Evolutionary conservation across 139 green algal genomes (phyloP), one percentile per base, ranked within the genome.

Genomic region (Auxenochlorella pyrenoidosa): DNA sequence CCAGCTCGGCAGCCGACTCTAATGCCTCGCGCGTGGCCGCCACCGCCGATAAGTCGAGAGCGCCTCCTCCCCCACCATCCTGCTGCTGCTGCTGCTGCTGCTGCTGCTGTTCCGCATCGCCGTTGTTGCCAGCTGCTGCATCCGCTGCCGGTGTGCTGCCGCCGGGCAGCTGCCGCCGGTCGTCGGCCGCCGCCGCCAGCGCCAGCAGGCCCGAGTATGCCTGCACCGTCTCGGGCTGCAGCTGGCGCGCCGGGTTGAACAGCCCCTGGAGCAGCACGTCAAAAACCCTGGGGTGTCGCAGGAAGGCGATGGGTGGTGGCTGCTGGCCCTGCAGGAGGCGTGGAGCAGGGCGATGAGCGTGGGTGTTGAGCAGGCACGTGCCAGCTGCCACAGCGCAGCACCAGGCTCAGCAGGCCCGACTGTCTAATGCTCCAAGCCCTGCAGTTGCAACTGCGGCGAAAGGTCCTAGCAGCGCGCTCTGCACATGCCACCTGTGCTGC

Each of bases 251-350:
- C 12, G 88, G 85, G 79, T 38, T 75, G 43, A 92, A 90, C 72
- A 92, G 41, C 38, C 54, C 82, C 34, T 76, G 43, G 24, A 93
- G 41, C 80, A 94, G 79, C 38, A 87, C 72, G 36, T 90, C 59
- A 30, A 94, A 83, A 30, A 94, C 79, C 41, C 85, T 82, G 0
- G 84, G 90, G 70, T 94, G 91, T n/a, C 85, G 80, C n/a, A 94
- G 75, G 22, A 89, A 34, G 13, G 75, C n/a, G n/a, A 90, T 32
- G 36, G 86, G 88, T 41, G 76, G 88, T 32, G 66, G 66, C 63
- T 76, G 38, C 80, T 85, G 63, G 40, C 40, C 63, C 80, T 85
- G 80, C 43, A 32, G n/a, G 70, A 19, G 32, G 30, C 3, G 18
- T 3, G 54, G 54, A 22, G 54, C 12, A 13, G 16, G 13, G 15